Evolutionary conservation across 1,284 basidiomycete species (phyloP).

Genomic region (Mixia osmundae): DNA sequence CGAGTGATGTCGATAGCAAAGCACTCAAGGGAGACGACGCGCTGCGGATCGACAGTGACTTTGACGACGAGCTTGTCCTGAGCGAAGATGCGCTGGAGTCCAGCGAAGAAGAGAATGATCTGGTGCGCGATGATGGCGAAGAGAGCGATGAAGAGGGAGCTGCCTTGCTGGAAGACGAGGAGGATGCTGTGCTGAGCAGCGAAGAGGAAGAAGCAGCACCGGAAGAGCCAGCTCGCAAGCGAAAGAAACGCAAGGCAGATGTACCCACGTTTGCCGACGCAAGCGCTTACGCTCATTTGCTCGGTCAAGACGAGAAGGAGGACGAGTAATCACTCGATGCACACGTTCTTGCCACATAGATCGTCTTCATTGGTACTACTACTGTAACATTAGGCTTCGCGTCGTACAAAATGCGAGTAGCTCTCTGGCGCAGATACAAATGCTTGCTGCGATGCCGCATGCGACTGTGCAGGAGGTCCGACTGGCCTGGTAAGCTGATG

Average conservation of each 20-base stretch:
- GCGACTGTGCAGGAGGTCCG: too few species aligned
- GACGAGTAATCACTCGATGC: conserved; percentile 2
- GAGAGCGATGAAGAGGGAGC: conserved; percentile 17
- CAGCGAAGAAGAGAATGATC: conserved; percentile 4
- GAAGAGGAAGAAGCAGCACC: conserved; percentile 34
- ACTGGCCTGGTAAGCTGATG: too few species aligned
- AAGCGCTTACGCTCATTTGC: conserved; percentile 82
- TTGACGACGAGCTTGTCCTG: background rate
- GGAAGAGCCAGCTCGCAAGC: conserved; percentile 13
- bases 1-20: conserved; percentile 14
- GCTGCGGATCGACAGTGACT: conserved; percentile 13
- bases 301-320: conserved; percentile 39
- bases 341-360: too few species aligned
- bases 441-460: too few species aligned
- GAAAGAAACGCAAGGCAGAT: conserved; percentile 44
- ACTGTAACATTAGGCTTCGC: too few species aligned
- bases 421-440: too few species aligned
- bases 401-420: too few species aligned
- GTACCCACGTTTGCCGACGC: conserved; percentile 79
- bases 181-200: conserved; percentile 23
- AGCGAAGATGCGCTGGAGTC: background rate
- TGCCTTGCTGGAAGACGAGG: conserved; percentile 15
- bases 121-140: conserved; percentile 13
- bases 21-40: conserved; percentile 24
- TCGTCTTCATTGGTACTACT: too few species aligned